Conservation (phyloP, 2,329 filamentous ascomycete species). For the Cladophialophora bantiana region DNA sequence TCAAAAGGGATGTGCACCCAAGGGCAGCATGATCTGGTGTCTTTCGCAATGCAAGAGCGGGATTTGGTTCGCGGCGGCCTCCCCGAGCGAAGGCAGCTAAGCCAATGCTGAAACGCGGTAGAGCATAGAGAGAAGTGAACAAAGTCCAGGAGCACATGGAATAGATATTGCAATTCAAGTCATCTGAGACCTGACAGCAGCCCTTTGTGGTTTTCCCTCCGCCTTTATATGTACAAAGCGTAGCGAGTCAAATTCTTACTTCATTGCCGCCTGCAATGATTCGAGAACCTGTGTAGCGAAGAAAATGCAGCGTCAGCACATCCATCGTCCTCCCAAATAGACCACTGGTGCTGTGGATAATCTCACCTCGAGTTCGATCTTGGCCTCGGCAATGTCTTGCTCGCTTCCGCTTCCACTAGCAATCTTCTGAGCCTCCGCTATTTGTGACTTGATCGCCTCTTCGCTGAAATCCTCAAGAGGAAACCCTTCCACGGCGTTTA, state of each 20-base stretch:
- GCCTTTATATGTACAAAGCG: constrained; percentile 49
- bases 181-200: neutral
- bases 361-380: constrained; percentile 96
- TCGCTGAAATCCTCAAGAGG: constrained; percentile 94
- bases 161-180: constrained; percentile 13
- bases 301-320: neutral
- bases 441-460: constrained; percentile 88
- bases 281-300: constrained; percentile 53
- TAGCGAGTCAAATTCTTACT: constrained; percentile 47
- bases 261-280: constrained; percentile 57
- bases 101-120: neutral
- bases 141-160: neutral
- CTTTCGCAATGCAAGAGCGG: neutral
- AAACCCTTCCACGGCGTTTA: constrained; percentile 97
- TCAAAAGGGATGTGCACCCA: neutral
- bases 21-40: neutral
- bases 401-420: constrained; percentile 88
- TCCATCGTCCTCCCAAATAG: constrained; percentile 14
- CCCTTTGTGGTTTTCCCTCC: constrained; percentile 21
- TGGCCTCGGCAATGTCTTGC: constrained; percentile 97
- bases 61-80: neutral
- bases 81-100: neutral
- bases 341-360: neutral
- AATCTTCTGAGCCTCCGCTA: constrained; percentile 95
- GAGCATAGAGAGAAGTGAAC: neutral